phyloP scores from a whole-genome alignment of 73 alveolate genomes.

The Tetrahymena malaccensis region DNA sequence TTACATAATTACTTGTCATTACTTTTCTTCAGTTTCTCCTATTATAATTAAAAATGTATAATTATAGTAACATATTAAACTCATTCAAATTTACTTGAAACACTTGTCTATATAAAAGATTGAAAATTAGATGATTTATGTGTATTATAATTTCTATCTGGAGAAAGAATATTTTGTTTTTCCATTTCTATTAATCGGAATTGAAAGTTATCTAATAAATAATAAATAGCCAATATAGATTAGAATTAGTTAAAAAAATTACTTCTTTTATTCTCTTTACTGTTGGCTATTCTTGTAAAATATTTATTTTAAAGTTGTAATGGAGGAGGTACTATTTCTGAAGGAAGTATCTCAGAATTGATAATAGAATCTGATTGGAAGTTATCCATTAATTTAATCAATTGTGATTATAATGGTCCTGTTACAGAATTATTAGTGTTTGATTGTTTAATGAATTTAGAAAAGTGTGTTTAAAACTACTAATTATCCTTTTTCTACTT shows the following conservation, averaged over 20 bases:
- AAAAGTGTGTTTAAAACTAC: not conserved
- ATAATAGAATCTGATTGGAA: not conserved
- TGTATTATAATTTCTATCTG: not conserved
- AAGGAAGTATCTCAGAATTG: not conserved
- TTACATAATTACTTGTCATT: too few species aligned
- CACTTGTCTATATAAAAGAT: not conserved
- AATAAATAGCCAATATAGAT: not conserved
- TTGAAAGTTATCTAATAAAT: not conserved
- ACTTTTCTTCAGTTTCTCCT: not conserved
- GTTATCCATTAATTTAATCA: not conserved
- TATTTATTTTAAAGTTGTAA: not conserved
- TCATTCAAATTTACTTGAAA: not conserved
- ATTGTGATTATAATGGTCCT: not conserved
- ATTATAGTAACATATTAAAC: not conserved
- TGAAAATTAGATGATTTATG: too few species aligned
- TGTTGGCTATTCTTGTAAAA: not conserved
- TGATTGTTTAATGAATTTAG: not conserved
- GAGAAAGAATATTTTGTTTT: not conserved
- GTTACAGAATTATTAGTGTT: not conserved
- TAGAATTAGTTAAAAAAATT: not conserved
- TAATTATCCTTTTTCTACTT: not conserved
- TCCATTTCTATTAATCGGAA: not conserved
- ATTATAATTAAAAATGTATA: not conserved
- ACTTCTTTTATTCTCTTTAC: not conserved
- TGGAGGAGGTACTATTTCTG: not conserved